Base-by-base conservation (phyloP, 768 basidiomycete species). In the Tylopilus intermedius region DNA sequence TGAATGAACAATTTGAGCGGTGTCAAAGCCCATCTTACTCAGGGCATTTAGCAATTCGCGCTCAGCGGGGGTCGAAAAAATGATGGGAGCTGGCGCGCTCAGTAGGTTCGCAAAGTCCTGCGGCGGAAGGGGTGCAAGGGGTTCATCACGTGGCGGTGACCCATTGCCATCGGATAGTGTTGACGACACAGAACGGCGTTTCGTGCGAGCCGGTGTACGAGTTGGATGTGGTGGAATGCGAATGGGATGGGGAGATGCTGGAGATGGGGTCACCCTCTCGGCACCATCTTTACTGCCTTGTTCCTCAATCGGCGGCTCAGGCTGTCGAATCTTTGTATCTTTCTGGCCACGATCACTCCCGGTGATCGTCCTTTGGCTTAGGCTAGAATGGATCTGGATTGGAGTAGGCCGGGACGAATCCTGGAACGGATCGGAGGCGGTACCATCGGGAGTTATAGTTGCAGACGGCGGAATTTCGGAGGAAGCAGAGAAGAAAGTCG, bases 181-280 rank as follows among this genome's bases (percentile, higher is more conserved):
- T 2, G 93, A 95, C 1, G 94, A 95, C 5, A 97, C 87, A 2
- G 94, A 96, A 22, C 95, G 88, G 4, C 95, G 86, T 67, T 99
- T 99, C 2, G 95, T 98, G 10, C 94, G 83, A 4, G 86, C 92
- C 4, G 95, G 95, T 0, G 95, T 99, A 10, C 94, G 88, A 22
- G 83, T 73, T 4, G 91, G 83, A 58, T 80, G 73, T 27, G 86
- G 83, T 26, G 90, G 80, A 13, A 75, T 62, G 48, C 56, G 62
- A 15, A 56, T 27, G 15, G 58, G 45, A 37, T 56, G 60, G 11
- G 63, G 51, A n/a, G 56, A 66, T 51, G 74, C 55, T 5, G 48
- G 46, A 42, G 62, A 57, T 32, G 60, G 55, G 3, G 26, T 43
- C 45, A 33, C 47, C 18, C 52, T 54, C 14, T 49, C 51, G 1